These are phyloP conservation scores for Glycine latifolia DNA, from an alignment of 306 rosid genomes.

Conservation along the genomic window DNA sequence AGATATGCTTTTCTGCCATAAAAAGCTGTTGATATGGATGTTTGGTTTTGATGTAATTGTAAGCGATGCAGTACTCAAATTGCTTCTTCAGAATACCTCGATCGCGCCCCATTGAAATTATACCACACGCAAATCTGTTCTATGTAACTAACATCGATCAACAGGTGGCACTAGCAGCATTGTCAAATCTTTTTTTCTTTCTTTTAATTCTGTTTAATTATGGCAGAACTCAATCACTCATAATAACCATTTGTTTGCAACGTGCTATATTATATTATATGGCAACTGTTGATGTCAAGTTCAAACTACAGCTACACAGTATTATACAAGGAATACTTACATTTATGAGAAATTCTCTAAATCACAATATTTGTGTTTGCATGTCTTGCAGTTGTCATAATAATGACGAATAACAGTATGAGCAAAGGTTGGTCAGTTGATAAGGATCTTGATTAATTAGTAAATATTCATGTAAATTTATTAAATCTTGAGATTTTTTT, in stretches of 20 bases:
- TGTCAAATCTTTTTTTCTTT: neutral
- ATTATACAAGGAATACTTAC: neutral
- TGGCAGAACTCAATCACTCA: neutral
- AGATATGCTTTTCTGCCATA: conserved; percentile 1
- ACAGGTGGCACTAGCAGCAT: neutral
- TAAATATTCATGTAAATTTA: too few relatives aligned
- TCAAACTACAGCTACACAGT: neutral
- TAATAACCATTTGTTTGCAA: neutral
- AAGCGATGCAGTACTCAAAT: neutral
- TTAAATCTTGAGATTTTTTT: too few relatives aligned
- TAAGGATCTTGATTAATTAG: too few relatives aligned
- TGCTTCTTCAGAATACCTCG: neutral
- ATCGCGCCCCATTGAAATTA: neutral
- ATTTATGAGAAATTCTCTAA: neutral
- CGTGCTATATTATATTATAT: neutral
- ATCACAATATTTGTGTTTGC: neutral
- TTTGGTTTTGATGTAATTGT: conserved; percentile 6
- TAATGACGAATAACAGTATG: too few relatives aligned
- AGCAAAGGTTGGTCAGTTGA: too few relatives aligned
- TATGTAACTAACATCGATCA: neutral
- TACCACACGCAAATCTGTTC: neutral
- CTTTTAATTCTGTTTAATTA: neutral
- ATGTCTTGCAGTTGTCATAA: neutral
- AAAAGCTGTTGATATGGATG: conserved; percentile 30
- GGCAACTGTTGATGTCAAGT: neutral